Conservation (phyloP, 306 rosid species). For the Pyrus betulifolia region DNA sequence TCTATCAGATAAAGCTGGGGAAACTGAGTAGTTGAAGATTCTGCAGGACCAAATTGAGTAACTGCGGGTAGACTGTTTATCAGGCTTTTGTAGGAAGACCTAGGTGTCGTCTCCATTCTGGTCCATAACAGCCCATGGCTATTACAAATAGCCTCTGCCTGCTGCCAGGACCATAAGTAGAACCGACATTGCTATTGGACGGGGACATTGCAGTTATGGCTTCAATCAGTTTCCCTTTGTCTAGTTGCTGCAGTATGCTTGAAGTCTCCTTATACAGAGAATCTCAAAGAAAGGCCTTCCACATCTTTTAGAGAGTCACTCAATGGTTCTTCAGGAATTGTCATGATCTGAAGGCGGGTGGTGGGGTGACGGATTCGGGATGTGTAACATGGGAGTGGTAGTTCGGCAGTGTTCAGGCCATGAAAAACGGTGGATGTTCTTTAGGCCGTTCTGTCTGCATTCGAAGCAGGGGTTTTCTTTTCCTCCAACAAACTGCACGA, state of each 20-base stretch:
- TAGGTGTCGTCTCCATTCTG: too few relatives aligned
- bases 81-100: not conserved
- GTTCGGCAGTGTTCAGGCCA: slow-evolving; percentile 80
- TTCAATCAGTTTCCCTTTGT: slow-evolving; percentile 58
- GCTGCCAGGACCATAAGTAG: slow-evolving; percentile 49
- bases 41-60: slow-evolving; percentile 52
- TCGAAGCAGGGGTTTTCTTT: slow-evolving; percentile 58
- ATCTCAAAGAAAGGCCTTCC: slow-evolving; percentile 65
- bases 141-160: slow-evolving; percentile 57
- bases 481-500: slow-evolving; percentile 48
- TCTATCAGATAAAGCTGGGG: slow-evolving; percentile 60
- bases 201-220: slow-evolving; percentile 43
- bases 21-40: slow-evolving; percentile 59
- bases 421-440: slow-evolving; percentile 70
- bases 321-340: slow-evolving; percentile 60
- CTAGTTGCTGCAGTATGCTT: slow-evolving; percentile 43
- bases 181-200: slow-evolving; percentile 32
- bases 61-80: slow-evolving; percentile 46
- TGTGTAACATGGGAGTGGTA: slow-evolving; percentile 69
- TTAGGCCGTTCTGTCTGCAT: slow-evolving; percentile 69
- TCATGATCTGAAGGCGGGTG: slow-evolving; percentile 48
- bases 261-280: slow-evolving; percentile 55
- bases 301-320: slow-evolving; percentile 70
- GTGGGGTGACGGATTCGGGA: slow-evolving; percentile 50
- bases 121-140: slow-evolving; percentile 49